phyloP scores from a whole-genome alignment of 768 basidiomycete species.

The Calvatia gigantea region DNA sequence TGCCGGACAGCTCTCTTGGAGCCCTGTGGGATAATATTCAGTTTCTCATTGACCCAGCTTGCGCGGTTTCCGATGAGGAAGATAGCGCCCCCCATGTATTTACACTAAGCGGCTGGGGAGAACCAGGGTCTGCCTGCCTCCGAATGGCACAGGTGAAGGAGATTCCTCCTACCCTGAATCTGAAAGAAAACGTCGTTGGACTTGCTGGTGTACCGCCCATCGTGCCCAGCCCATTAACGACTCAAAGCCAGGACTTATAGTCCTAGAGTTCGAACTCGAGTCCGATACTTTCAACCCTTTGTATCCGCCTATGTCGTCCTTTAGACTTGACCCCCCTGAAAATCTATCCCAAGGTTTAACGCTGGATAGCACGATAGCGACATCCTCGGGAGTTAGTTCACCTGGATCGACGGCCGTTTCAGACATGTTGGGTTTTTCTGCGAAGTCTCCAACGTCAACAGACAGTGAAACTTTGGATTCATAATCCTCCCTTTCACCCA shows the following conservation, averaged over 20 bases:
- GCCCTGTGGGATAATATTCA: slow-evolving; percentile 73
- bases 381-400: slow-evolving; percentile 1
- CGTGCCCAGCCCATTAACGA: slow-evolving; percentile 32
- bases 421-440: background rate
- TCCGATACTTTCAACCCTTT: slow-evolving; percentile 67
- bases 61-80: slow-evolving; percentile 39
- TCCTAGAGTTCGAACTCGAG: slow-evolving; percentile 82
- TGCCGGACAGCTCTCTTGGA: slow-evolving; percentile 63
- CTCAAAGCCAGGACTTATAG: slow-evolving; percentile 36
- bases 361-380: background rate
- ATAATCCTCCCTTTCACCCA: slow-evolving; percentile 7
- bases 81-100: slow-evolving; percentile 57
- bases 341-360: background rate
- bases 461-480: slow-evolving; percentile 9
- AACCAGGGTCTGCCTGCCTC: slow-evolving; percentile 47
- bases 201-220: slow-evolving; percentile 69
- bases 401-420: slow-evolving; percentile 4
- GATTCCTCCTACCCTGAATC: slow-evolving; percentile 13
- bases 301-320: slow-evolving; percentile 39
- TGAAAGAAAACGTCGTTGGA: slow-evolving; percentile 40
- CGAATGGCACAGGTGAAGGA: slow-evolving; percentile 25
- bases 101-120: slow-evolving; percentile 65
- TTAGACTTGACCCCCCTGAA: background rate
- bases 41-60: slow-evolving; percentile 49
- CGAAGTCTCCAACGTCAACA: slow-evolving; percentile 16